Evolutionary conservation across 106 monocot genomes (phyloP), one percentile per base, ranked within the genome.

Genomic region (Triglochin maritima): DNA sequence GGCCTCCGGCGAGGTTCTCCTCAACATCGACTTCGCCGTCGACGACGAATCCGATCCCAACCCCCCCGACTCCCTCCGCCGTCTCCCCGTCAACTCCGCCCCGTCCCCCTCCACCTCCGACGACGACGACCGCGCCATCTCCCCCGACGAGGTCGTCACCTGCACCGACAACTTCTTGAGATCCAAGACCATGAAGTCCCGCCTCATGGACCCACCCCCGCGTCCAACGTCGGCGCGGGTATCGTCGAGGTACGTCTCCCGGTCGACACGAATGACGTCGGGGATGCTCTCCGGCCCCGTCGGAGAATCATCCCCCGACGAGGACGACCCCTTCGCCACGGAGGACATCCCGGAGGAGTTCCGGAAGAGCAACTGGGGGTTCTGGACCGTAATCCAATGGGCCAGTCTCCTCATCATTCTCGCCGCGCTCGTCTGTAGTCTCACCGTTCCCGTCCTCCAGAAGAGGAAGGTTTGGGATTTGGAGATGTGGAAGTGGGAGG

Each of bases 401-500:
- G 51, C 81, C 12, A 73, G 85, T 62, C 77, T 93, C 8, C 4
- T 93, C 11, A 17, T 93, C 11, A 76, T 88, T 72, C 17, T 88
- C 12, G 72, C 43, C 59, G 76, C 79, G 1, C 70, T 93, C 13
- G 55, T 17, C 7, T 83, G 86, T 72, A 84, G 70, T 67, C 71
- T 88, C 44, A 50, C 65, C 17, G 66, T 93, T 15, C 79, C 51
- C 10, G 5, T 3, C 16, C 78, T 93, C 14, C 3, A 68, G 47
- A 46, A 48, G 50, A 71, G 69, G 17, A 74, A 70, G 6, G 13
- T 86, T 16, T 82, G 81, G 82, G 59, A 78, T 3, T 81, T 93
- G 66, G 82, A 82, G 46, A 66, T 89, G 60, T 93, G 89, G 89
- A 86, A 82, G 47, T 93, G 89, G 93, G 80, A 71, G 58, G 71